A percentile compares a stretch with the other conserved stretches of the same genome.
Evolutionary conservation across 371 early-diverging fungal genomes (phyloP).

Genomic region (Sporodiniella umbellata): DNA sequence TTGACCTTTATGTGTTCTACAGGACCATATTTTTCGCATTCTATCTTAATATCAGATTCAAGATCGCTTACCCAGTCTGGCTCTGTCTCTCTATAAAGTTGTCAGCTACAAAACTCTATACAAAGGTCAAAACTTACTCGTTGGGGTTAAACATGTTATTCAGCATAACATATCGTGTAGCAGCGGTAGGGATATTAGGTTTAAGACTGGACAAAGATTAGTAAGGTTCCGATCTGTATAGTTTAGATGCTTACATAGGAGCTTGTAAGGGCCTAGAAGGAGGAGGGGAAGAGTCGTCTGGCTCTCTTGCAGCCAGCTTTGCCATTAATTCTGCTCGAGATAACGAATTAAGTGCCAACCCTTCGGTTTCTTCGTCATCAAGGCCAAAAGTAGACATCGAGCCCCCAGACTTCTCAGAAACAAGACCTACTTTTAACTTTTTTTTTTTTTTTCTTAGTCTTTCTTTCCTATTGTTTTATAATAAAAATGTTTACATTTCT

Average conservation of each 20-base stretch:
- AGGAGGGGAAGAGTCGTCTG: slow-evolving; percentile 7
- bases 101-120: not conserved
- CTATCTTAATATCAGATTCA: slow-evolving; percentile 81
- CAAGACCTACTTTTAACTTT: slow-evolving; percentile 82
- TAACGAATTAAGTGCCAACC: slow-evolving; percentile 69
- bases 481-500: slow-evolving; percentile 46
- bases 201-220: slow-evolving; percentile 19
- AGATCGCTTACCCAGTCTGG: slow-evolving; percentile 87
- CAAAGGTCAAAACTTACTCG: slow-evolving; percentile 56
- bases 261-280: slow-evolving; percentile 2
- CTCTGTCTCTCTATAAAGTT: slow-evolving; percentile 72
- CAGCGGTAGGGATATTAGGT: slow-evolving; percentile 42
- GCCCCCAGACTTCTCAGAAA: slow-evolving; percentile 59
- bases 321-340: slow-evolving; percentile 86
- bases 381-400: slow-evolving; percentile 30
- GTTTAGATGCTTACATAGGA: slow-evolving; percentile 18
- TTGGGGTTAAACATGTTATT: slow-evolving; percentile 92
- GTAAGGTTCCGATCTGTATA: not conserved
- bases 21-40: slow-evolving; percentile 79
- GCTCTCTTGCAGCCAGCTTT: slow-evolving; percentile 66
- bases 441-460: too few relatives aligned
- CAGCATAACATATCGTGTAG: slow-evolving; percentile 68
- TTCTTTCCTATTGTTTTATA: not conserved
- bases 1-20: slow-evolving; percentile 79
- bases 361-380: slow-evolving; percentile 67